Evolutionary conservation across 805 yeast genomes (phyloP), one percentile per base, ranked within the genome.

Genomic region (Nakazawaea wickerhamii): DNA sequence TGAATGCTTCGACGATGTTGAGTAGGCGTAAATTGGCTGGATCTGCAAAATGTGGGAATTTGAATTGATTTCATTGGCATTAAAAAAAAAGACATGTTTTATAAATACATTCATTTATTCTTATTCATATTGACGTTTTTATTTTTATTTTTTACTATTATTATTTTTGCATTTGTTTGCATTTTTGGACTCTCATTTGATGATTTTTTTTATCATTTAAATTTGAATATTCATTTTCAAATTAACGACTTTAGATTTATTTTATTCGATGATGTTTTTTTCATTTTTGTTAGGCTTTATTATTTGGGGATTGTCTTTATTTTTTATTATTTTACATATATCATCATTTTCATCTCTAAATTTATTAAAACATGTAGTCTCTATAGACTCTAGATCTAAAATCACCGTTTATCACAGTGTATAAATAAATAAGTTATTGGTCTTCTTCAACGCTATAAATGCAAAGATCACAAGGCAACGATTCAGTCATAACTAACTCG

Each of bases 1-100:
- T 83, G 53, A 78, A 77, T 43, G 82, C 81, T 17, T 78, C 86
- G 34, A 81, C 82, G 25, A 59, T 83, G 46, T 61, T 83, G 30
- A 73, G 78, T 36, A 65, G 88, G 42, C 64, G 88, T 37, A 69
- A 68, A 47, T 45, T 50, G 19, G 49, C 47, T 15, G 52, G 53
- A 4, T 44, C 53, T 10, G 33, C 30, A 19, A 51, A 52, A 11
- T 48, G 57, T 37, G 58, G 56, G 2, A 31, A 31, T 14, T 4
- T 18, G 23, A n/a, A 25, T 25, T 25, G 13, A 25, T 10, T 13
- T 13, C 27, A 25, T 10, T n/a, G n/a, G n/a, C n/a, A n/a, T n/a
- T n/a, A n/a, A n/a, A n/a, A n/a, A n/a, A n/a, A n/a, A n/a, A n/a
- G n/a, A n/a, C n/a, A n/a, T n/a, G n/a, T n/a, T n/a, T n/a, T n/a